A percentile compares a stretch with the other conserved stretches of the same genome.
Evolutionary conservation across 139 green algal species (phyloP).

Genomic region (Raphidocelis subcapitata): DNA sequence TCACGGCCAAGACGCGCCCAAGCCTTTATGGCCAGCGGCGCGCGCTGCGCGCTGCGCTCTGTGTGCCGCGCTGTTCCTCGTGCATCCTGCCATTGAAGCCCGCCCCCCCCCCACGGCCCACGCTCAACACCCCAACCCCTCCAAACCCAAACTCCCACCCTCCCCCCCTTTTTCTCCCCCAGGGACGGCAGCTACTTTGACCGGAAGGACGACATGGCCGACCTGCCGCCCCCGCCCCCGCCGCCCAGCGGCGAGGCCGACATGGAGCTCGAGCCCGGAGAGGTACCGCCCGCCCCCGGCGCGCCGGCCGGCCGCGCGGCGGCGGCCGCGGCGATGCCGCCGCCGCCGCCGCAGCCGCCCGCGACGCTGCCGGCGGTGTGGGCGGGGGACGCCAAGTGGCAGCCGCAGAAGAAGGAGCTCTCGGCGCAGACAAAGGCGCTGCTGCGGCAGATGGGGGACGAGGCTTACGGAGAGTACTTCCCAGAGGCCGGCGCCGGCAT

Average conservation of each 20-base stretch:
- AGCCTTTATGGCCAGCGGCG: background rate
- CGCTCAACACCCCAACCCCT: too few species aligned
- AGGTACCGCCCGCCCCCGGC: too few species aligned
- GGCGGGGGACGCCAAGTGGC: conserved; percentile 1
- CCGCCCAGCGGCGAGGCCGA: conserved; percentile 15
- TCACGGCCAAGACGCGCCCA: background rate
- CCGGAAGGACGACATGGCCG: conserved; percentile 17
- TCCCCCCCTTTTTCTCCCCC: too few species aligned
- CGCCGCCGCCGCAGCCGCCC: too few species aligned
- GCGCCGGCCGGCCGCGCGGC: too few species aligned
- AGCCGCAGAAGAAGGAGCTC: too few species aligned
- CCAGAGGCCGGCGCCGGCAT: conserved; percentile 34
- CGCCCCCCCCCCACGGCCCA: too few species aligned
- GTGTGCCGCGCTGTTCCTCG: background rate
- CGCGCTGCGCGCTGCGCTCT: background rate
- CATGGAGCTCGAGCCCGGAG: conserved; percentile 60
- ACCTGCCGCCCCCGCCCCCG: conserved; percentile 15
- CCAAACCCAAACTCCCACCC: too few species aligned
- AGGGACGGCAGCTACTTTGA: conserved; percentile 39
- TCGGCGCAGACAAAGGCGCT: background rate
- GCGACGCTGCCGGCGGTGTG: conserved; percentile 5
- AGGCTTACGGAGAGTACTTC: conserved; percentile 67
- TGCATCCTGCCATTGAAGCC: background rate
- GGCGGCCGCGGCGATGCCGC: too few species aligned
- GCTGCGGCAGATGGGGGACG: conserved; percentile 28